Conservation (phyloP, 2,329 filamentous ascomycete species). For the Sporothrix schenckii region DNA sequence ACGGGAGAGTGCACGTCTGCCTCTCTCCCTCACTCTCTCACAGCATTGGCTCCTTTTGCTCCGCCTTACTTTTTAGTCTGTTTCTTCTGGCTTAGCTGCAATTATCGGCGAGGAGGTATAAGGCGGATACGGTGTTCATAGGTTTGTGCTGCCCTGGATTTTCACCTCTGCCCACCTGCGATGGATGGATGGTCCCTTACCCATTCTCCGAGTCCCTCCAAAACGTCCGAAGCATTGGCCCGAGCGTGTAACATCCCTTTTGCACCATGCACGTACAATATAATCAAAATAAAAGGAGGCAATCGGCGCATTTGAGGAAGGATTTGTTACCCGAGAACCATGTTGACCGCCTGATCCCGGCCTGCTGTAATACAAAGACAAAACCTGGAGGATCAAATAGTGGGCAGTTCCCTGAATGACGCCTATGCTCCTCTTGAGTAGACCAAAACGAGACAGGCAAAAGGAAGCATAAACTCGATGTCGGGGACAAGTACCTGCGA, state of each 20-base stretch:
- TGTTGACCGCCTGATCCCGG: background rate
- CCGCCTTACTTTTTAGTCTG: background rate
- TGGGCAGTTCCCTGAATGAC: background rate
- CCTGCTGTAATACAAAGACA: background rate
- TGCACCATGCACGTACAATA: background rate
- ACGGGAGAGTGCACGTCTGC: background rate
- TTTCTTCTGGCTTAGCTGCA: background rate
- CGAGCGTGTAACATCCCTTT: background rate
- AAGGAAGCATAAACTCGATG: background rate
- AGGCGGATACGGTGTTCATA: background rate
- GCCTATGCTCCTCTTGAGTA: background rate
- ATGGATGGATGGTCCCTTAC: background rate
- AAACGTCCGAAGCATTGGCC: background rate
- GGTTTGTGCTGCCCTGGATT: background rate
- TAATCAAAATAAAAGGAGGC: background rate
- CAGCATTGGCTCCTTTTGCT: background rate
- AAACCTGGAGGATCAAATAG: background rate
- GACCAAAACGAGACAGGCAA: background rate
- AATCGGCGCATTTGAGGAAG: background rate
- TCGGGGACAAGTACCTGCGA: background rate
- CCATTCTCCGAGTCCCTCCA: constrained; percentile 1
- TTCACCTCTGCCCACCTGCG: background rate
- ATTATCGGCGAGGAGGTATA: background rate
- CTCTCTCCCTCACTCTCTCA: background rate
- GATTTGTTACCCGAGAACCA: background rate